These are phyloP conservation scores for Rubia balearica DNA, from an alignment of 305 asterid genomes.

Conservation along the genomic window DNA sequence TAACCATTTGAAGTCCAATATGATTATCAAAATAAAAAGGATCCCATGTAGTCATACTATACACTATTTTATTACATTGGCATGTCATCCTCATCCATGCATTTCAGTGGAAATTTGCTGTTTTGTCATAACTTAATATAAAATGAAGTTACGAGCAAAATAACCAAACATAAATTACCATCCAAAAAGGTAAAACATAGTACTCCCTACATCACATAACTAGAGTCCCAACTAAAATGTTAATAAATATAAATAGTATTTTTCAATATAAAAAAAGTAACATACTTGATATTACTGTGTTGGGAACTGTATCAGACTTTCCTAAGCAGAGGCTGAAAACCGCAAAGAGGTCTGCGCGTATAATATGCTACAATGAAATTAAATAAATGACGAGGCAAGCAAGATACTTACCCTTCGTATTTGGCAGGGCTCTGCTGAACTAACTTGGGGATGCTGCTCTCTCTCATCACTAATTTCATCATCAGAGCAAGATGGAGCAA, in stretches of 20 bases:
- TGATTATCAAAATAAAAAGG: too few species aligned
- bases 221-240: background rate
- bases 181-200: too few species aligned
- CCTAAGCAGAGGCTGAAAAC: background rate
- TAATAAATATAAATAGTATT: background rate
- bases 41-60: too few species aligned
- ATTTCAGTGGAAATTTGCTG: too few species aligned
- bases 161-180: too few species aligned
- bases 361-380: background rate
- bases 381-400: background rate
- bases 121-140: too few species aligned
- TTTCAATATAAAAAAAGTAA: background rate
- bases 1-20: too few species aligned
- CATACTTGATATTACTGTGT: too few species aligned
- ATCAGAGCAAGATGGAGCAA: conserved; percentile 30
- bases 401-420: conserved; percentile 57
- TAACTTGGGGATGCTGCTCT: conserved; percentile 35
- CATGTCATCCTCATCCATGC: too few species aligned
- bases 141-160: too few species aligned
- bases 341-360: background rate
- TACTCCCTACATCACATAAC: too few species aligned
- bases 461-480: conserved; percentile 26
- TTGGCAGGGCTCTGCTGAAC: conserved; percentile 38
- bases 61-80: too few species aligned
- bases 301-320: background rate